These are phyloP conservation scores for Torulaspora microellipsoides DNA, from an alignment of 805 yeast species.

Conservation along the genomic window DNA sequence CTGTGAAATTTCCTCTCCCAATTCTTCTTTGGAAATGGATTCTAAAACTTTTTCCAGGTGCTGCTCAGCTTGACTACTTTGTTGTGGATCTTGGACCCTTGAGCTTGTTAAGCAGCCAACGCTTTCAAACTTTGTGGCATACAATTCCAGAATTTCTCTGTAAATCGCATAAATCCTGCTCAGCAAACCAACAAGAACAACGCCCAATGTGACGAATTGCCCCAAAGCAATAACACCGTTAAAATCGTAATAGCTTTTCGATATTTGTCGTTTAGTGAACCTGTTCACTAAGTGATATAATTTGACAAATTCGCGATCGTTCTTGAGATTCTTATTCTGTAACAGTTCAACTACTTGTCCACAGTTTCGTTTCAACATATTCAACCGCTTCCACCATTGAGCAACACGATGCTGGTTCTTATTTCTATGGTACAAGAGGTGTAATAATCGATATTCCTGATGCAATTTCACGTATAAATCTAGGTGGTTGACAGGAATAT, in stretches of 20 bases:
- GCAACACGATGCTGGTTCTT: slow-evolving; percentile 71
- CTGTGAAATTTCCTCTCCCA: slow-evolving; percentile 29
- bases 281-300: slow-evolving; percentile 15
- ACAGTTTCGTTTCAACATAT: slow-evolving; percentile 55
- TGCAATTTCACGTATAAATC: slow-evolving; percentile 18
- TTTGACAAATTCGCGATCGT: slow-evolving; percentile 10
- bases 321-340: slow-evolving; percentile 29
- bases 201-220: slow-evolving; percentile 71
- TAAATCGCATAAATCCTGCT: slow-evolving; percentile 40
- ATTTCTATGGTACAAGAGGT: slow-evolving; percentile 64
- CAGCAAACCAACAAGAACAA: slow-evolving; percentile 56
- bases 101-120: slow-evolving; percentile 15
- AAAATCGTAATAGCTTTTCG: slow-evolving; percentile 53
- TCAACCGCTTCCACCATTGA: slow-evolving; percentile 71
- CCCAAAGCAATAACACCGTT: slow-evolving; percentile 68
- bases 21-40: slow-evolving; percentile 28
- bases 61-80: background rate
- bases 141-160: slow-evolving; percentile 15
- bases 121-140: slow-evolving; percentile 19
- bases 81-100: background rate
- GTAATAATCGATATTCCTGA: slow-evolving; percentile 56
- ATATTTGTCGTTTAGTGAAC: slow-evolving; percentile 39
- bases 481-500: background rate
- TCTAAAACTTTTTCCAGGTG: background rate
- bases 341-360: slow-evolving; percentile 18